Evolutionary conservation across 2,329 filamentous ascomycete genomes (phyloP), one percentile per base, ranked within the genome.

Genomic region (Coleophoma crateriformis): DNA sequence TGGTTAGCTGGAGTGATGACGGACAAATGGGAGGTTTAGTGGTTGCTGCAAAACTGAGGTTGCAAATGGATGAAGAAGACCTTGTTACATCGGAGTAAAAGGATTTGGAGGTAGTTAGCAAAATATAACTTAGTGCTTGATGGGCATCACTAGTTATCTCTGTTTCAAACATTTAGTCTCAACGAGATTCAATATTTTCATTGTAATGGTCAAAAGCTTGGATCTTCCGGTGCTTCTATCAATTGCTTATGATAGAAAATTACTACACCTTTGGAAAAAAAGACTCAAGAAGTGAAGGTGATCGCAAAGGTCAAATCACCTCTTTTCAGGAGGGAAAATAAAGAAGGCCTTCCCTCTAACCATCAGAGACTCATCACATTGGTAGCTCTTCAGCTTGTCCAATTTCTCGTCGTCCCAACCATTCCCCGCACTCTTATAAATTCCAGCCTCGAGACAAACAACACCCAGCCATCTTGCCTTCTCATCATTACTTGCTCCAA

Each of bases 401-500:
- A 32, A 42, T 41, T 55, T 47, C 32, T 40, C 43, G 11, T 45
- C 43, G 11, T 19, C 50, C 53, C 50, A 51, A 2, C 42, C 48
- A 8, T 37, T 41, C 7, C 27, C 27, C 27, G 27, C 2, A 14
- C 20, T 45, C 19, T 35, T 45, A 38, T 40, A 32, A 4, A 46
- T 42, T 13, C 46, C 40, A n/a, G 35, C 46, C 32, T 49, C 41
- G 19, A 55, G 37, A n/a, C 49, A 39, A 14, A 43, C 38, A 19
- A 55, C 44, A 7, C 44, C 53, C 32, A 55, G 22, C 22, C 48
- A 51, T 20, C 50, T 45, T 10, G 45, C 40, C 12, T 17, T 51
- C 45, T 54, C 54, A 46, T 50, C 50, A 3, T 19, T 20, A 48
- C 40, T 50, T 35, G 27, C 19, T 8, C 5, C n/a, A 45, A 52